Percentiles rank a stretch among this genome's conserved stretches.
Evolutionary conservation across 257 asterid genomes (phyloP).

Genomic region (Gentiana straminea): DNA sequence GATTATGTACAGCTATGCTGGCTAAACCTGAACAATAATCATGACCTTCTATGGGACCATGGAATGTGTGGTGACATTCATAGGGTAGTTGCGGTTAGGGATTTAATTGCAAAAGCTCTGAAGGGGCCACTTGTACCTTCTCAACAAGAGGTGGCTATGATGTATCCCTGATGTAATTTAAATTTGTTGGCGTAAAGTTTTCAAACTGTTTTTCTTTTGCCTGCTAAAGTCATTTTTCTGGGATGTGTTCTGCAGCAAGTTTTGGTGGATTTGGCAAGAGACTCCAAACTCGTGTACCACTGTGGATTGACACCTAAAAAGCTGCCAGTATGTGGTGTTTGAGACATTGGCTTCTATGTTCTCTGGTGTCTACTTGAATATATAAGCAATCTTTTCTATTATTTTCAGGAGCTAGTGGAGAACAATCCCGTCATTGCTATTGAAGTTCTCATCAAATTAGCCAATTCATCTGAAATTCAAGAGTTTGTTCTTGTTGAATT

Average conservation of each 20-base stretch:
- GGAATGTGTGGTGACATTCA: conserved; percentile 98
- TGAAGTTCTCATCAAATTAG: conserved; percentile 79
- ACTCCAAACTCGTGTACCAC: conserved; percentile 88
- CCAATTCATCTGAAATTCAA: conserved; percentile 85
- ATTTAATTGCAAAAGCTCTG: conserved; percentile 79
- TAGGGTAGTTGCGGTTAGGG: conserved; percentile 87
- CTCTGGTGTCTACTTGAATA: neutral
- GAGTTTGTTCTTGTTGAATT: conserved; percentile 40
- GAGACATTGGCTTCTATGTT: neutral
- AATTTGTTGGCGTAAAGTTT: neutral
- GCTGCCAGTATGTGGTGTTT: conserved; percentile 64
- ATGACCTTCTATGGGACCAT: conserved; percentile 91
- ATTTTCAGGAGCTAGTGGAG: conserved; percentile 81
- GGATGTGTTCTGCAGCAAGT: conserved; percentile 45
- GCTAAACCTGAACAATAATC: conserved; percentile 76
- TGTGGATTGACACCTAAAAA: conserved; percentile 91
- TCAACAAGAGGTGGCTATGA: conserved; percentile 71
- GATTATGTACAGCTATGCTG: conserved; percentile 58
- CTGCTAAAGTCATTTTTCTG: conserved; percentile 4
- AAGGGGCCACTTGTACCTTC: conserved; percentile 79
- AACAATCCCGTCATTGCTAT: conserved; percentile 93
- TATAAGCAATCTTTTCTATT: neutral
- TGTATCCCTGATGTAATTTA: neutral
- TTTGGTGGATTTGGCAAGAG: conserved; percentile 64
- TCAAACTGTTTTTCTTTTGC: too few relatives aligned